These are phyloP conservation scores for Sodiomyces alkalinus DNA, from an alignment of 2,329 filamentous ascomycete genomes.

Conservation along the genomic window DNA sequence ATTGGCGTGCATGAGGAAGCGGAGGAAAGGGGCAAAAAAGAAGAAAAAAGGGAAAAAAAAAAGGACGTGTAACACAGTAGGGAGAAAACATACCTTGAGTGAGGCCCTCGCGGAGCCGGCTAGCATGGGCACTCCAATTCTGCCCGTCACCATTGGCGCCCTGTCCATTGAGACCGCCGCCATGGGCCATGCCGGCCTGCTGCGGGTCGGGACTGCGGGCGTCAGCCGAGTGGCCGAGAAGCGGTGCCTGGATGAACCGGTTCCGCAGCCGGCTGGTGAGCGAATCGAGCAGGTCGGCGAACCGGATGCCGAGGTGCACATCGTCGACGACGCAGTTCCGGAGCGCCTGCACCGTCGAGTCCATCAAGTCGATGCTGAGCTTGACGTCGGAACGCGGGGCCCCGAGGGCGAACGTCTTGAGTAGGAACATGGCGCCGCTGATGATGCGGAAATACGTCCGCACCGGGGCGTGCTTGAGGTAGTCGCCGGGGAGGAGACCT, in stretches of 20 bases:
- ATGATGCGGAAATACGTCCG: constrained; percentile 79
- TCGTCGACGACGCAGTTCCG: constrained; percentile 71
- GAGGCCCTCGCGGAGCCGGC: constrained; percentile 24
- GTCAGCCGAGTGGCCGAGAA: constrained; percentile 25
- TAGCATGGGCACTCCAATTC: constrained; percentile 17
- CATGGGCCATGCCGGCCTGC: constrained; percentile 9
- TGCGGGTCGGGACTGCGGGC: constrained; percentile 23
- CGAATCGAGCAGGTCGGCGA: constrained; percentile 69
- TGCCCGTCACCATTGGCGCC: constrained; percentile 5
- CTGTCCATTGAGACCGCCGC: constrained; percentile 9
- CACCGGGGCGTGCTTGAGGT: constrained; percentile 70
- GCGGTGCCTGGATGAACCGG: constrained; percentile 54
- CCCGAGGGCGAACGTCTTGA: constrained; percentile 73
- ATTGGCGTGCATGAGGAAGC: background rate
- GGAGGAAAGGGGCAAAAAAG: too few species aligned
- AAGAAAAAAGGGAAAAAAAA: background rate
- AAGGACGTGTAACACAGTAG: background rate
- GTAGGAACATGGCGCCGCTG: constrained; percentile 68
- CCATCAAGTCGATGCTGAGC: constrained; percentile 59
- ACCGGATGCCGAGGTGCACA: constrained; percentile 71
- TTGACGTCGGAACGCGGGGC: constrained; percentile 66
- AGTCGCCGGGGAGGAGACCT: constrained; percentile 56
- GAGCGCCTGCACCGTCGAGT: constrained; percentile 57
- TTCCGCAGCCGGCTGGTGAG: constrained; percentile 59
- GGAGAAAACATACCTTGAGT: constrained; percentile 17